Base-by-base conservation (phyloP, 2,329 filamentous ascomycete species). In the Thyridium curvatum region DNA sequence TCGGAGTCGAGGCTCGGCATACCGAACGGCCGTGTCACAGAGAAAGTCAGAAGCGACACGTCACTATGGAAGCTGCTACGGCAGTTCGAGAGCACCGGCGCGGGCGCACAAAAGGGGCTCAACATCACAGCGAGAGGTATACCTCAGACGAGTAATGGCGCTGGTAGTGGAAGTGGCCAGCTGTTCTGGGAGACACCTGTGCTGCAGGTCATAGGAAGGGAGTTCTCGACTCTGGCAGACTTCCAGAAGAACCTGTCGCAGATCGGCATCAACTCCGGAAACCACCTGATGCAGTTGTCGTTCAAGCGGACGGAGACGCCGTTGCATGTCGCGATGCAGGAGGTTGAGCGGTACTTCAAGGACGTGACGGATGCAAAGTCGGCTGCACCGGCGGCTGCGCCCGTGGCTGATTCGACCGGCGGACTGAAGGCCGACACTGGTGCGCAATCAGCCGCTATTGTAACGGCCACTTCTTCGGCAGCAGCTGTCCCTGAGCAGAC, bases 181-280 rank as follows among this genome's bases (percentile, higher is more conserved):
- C 65, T 98, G 37, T 86, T 84, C 59, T 96, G 96, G 54, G 87
- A 97, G 62, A 84, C 81, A 47, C 93, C 93, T 0, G 81, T 89
- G 13, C 64, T 97, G 39, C 84, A 90, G 46, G 77, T 95, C 46
- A 83, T 94, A 74, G 86, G 84, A 9, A 75, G 86, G 51, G 86
- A 91, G 49, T 63, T 95, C 13, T 74, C 82, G 3, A 80, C 77
- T 0, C 86, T 97, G 51, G 69, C 71, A 14, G 90, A 94, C 52
- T 73, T 97, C 41, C 88, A 96, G 59, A 94, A 94, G 69, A 90
- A 87, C 1, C 63, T 98, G 34, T 82, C 81, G 5, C 87, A 95
- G 58, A 66, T 97, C 14, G 93, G 93, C 0, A 83, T 94, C 52
- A 94, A 90, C 55, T 83, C 79, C 35, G 91, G 93, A 6, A 91